Conservation (phyloP, 768 basidiomycete species). For the Rhodotorula sphaerocarpa region DNA sequence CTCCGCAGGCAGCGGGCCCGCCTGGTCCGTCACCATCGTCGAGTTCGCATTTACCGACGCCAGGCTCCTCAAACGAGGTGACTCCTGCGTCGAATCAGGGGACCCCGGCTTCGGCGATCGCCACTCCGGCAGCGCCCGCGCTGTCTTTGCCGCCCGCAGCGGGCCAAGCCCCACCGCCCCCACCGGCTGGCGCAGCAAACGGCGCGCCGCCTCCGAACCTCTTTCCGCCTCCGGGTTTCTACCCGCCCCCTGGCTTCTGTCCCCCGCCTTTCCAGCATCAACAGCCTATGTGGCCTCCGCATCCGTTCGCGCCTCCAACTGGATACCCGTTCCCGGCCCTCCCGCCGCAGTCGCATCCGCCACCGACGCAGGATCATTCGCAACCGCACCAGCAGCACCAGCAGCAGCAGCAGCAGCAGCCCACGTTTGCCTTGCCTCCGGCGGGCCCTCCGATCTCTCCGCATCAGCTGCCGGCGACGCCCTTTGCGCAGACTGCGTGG, state of each 20-base stretch:
- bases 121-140: slow-evolving; percentile 1
- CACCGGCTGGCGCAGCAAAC: not conserved
- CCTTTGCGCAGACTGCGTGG: slow-evolving; percentile 28
- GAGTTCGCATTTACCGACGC: not conserved
- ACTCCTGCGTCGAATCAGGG: not conserved
- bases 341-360: not conserved
- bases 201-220: not conserved
- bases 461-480: not conserved
- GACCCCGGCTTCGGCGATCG: too few species aligned
- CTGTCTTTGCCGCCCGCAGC: not conserved
- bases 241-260: too few species aligned
- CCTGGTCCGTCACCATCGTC: not conserved
- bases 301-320: not conserved
- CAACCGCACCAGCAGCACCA: too few species aligned
- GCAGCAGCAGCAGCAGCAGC: not conserved
- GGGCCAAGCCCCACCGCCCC: not conserved
- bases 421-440: slow-evolving; percentile 2
- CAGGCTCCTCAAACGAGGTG: not conserved
- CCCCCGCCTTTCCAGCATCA: not conserved
- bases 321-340: not conserved
- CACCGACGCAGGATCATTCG: too few species aligned
- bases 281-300: not conserved
- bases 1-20: not conserved
- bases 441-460: not conserved
- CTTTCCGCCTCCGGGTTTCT: not conserved